Conservation (phyloP, 352 stramenopile species). For the Discostella stelligera region DNA sequence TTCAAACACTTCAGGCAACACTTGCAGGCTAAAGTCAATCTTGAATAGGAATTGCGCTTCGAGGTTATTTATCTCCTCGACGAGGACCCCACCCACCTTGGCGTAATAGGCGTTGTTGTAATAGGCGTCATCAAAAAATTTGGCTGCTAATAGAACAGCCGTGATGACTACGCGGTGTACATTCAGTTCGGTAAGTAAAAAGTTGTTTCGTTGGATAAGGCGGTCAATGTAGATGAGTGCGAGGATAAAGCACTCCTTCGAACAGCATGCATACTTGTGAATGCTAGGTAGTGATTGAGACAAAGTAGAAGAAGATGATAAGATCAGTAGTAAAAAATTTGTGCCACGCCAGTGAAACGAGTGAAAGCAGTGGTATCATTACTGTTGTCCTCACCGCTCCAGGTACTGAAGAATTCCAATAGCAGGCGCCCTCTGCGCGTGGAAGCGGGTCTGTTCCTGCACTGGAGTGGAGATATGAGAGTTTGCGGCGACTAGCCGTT, state of each 20-base stretch:
- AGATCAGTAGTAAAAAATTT: too few species aligned
- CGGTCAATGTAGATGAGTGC: slow-evolving; percentile 99
- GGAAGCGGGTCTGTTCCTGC: slow-evolving; percentile 77
- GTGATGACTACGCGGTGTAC: slow-evolving; percentile 98
- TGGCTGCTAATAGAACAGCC: slow-evolving; percentile 94
- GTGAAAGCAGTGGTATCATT: neutral
- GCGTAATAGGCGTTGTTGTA: slow-evolving; percentile 99
- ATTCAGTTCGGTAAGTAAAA: slow-evolving; percentile 95
- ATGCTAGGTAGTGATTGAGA: slow-evolving; percentile 81
- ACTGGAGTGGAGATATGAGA: slow-evolving; percentile 50
- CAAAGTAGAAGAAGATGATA: slow-evolving; percentile 6
- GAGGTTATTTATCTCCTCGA: slow-evolving; percentile 95
- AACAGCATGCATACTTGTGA: slow-evolving; percentile 97
- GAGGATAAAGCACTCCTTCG: slow-evolving; percentile 97
- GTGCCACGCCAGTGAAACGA: too few species aligned
- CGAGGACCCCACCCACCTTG: slow-evolving; percentile 91
- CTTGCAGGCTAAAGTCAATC: slow-evolving; percentile 97
- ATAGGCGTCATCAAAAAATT: slow-evolving; percentile 99
- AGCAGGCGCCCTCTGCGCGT: slow-evolving; percentile 71
- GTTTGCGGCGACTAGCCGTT: slow-evolving; percentile 73
- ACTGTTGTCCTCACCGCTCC: slow-evolving; percentile 63
- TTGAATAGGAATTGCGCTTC: slow-evolving; percentile 97
- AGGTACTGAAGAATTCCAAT: slow-evolving; percentile 79
- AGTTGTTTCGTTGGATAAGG: slow-evolving; percentile 94
- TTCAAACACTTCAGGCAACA: slow-evolving; percentile 82